Evolutionary conservation across 495 filamentous ascomycete species (phyloP).

Genomic region (Aspergillus sclerotiicarbonarius): DNA sequence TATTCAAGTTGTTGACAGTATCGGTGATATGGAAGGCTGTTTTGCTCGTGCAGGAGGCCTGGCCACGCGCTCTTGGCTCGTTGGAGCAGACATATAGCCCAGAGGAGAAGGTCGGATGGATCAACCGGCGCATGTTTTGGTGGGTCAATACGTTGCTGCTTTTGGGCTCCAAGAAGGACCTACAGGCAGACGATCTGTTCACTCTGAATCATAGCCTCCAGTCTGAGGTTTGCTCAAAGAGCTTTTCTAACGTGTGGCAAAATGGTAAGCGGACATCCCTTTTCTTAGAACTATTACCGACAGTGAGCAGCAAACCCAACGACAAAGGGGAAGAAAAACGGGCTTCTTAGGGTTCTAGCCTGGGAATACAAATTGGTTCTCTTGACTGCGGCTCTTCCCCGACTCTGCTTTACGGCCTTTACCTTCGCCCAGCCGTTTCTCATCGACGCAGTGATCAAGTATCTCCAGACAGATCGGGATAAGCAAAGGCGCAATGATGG

Average conservation of each 20-base stretch:
- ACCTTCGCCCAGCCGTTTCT: conserved; percentile 4
- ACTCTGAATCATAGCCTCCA: background rate
- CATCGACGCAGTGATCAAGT: background rate
- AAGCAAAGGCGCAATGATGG: background rate
- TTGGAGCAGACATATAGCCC: background rate
- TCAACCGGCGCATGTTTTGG: conserved; percentile 5
- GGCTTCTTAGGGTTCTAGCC: background rate
- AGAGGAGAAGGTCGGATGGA: background rate
- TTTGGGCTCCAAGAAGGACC: background rate
- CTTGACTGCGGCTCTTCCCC: background rate
- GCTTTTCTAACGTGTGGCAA: background rate
- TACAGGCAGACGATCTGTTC: background rate
- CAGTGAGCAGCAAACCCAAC: background rate
- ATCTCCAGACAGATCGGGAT: background rate
- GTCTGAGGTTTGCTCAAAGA: background rate
- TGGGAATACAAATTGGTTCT: background rate
- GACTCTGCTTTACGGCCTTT: conserved; percentile 1
- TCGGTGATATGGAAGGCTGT: background rate
- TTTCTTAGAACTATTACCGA: background rate
- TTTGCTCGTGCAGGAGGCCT: background rate
- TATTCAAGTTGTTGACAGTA: background rate
- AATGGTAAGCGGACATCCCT: background rate
- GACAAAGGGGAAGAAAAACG: background rate
- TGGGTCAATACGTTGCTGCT: background rate
- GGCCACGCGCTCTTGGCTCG: background rate